Evolutionary conservation across 805 yeast genomes (phyloP).

Genomic region (Jamesozyma spencerorum): DNA sequence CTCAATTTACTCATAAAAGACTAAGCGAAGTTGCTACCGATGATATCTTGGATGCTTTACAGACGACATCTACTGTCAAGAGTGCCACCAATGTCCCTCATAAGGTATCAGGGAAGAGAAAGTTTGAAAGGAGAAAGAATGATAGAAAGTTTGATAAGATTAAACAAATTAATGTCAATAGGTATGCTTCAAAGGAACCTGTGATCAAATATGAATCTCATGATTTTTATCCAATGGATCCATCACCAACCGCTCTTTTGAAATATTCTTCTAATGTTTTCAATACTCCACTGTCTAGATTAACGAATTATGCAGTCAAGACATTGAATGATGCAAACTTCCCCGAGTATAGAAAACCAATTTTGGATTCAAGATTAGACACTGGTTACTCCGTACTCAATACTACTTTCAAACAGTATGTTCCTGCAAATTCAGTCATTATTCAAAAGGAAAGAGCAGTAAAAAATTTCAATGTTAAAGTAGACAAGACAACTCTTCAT

Average conservation of each 20-base stretch:
- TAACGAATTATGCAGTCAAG: conserved; percentile 15
- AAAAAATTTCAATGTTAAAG: conserved; percentile 13
- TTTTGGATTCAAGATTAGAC: conserved; percentile 9
- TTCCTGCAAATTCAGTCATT: conserved; percentile 42
- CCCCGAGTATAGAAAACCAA: conserved; percentile 20
- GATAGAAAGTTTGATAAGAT: neutral
- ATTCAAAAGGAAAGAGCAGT: conserved; percentile 20
- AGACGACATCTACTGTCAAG: neutral
- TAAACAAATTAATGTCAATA: neutral
- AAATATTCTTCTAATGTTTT: conserved; percentile 19
- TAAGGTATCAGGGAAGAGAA: too few relatives aligned
- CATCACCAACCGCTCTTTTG: conserved; percentile 19
- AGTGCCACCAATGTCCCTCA: neutral
- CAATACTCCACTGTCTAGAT: conserved; percentile 13
- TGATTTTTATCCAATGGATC: conserved; percentile 18
- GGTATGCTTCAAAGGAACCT: neutral
- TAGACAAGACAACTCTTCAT: conserved; percentile 6
- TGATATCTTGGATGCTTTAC: conserved; percentile 2
- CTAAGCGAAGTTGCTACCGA: neutral
- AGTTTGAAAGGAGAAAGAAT: too few relatives aligned
- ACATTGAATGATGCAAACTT: conserved; percentile 17
- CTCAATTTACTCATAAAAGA: conserved; percentile 3
- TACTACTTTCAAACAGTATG: conserved; percentile 48
- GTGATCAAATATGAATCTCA: conserved; percentile 1
- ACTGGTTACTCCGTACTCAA: conserved; percentile 45